phyloP scores from a whole-genome alignment of 305 asterid species.

The Ilex paraguariensis region DNA sequence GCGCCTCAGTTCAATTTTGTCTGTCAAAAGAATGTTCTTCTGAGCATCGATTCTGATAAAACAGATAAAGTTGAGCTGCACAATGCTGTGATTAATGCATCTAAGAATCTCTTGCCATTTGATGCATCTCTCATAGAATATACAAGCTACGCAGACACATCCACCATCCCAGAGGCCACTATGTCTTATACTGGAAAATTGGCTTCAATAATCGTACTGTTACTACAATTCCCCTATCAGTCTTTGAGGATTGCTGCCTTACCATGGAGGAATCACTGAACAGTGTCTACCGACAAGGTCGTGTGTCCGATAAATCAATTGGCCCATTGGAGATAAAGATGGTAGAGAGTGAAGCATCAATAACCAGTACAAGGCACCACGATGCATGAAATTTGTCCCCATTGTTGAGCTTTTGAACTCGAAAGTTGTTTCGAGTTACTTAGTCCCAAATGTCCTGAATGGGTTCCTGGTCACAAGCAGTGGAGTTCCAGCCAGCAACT shows the following conservation, averaged over 20 bases:
- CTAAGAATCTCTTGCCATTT: slow-evolving; percentile 17
- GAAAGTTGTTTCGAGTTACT: slow-evolving; percentile 24
- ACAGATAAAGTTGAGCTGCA: slow-evolving; percentile 46
- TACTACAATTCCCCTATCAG: slow-evolving; percentile 18
- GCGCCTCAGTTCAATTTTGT: slow-evolving; percentile 42
- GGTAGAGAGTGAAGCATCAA: slow-evolving; percentile 41
- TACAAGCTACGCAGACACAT: slow-evolving; percentile 42
- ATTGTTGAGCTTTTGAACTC: slow-evolving; percentile 36
- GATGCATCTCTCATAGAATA: slow-evolving; percentile 31
- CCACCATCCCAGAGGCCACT: slow-evolving; percentile 44
- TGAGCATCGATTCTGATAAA: too few relatives aligned
- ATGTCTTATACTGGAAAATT: slow-evolving; percentile 41
- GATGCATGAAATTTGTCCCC: slow-evolving; percentile 44
- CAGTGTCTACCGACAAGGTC: slow-evolving; percentile 49
- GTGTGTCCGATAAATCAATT: slow-evolving; percentile 46
- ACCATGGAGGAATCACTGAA: slow-evolving; percentile 44
- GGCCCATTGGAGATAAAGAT: slow-evolving; percentile 48
- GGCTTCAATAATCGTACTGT: slow-evolving; percentile 17
- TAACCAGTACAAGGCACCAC: slow-evolving; percentile 48
- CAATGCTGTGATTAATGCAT: slow-evolving; percentile 34
- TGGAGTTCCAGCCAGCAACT: slow-evolving; percentile 15
- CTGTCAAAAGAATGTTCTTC: slow-evolving; percentile 45
- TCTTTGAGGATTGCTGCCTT: slow-evolving; percentile 38
- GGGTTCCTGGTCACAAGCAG: slow-evolving; percentile 25
- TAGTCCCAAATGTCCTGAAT: slow-evolving; percentile 34